These are phyloP conservation scores for Tuber calosporum DNA, from an alignment of 495 filamentous ascomycete genomes.

Conservation along the genomic window DNA sequence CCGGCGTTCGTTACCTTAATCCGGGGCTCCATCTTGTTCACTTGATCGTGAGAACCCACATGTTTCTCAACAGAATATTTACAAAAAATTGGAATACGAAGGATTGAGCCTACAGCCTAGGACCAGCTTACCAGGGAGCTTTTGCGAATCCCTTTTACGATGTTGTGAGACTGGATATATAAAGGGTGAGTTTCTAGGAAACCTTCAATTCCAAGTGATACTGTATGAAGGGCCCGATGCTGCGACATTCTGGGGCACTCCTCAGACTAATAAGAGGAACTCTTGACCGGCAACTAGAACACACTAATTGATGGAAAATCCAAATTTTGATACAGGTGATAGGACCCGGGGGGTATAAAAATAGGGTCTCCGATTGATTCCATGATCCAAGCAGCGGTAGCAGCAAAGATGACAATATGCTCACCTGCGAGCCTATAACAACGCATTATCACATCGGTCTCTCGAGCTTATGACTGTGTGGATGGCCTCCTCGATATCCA, in stretches of 20 bases:
- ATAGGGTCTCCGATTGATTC: not conserved
- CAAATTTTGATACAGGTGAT: not conserved
- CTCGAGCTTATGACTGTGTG: too few species aligned
- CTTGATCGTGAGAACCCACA: not conserved
- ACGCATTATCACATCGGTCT: too few species aligned
- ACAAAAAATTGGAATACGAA: not conserved
- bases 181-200: not conserved
- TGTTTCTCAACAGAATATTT: not conserved
- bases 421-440: not conserved
- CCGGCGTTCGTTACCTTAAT: not conserved
- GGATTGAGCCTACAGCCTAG: not conserved
- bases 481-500: too few species aligned
- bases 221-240: not conserved
- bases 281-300: not conserved
- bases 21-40: not conserved
- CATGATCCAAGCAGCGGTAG: not conserved
- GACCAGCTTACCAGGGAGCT: not conserved
- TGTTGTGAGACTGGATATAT: not conserved
- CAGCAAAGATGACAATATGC: not conserved
- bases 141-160: not conserved
- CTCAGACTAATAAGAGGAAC: not conserved
- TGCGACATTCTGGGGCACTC: too few species aligned
- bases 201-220: not conserved
- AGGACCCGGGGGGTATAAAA: not conserved
- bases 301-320: not conserved